phyloP scores from a whole-genome alignment of 257 asterid genomes.

The Primulina eburnea region DNA sequence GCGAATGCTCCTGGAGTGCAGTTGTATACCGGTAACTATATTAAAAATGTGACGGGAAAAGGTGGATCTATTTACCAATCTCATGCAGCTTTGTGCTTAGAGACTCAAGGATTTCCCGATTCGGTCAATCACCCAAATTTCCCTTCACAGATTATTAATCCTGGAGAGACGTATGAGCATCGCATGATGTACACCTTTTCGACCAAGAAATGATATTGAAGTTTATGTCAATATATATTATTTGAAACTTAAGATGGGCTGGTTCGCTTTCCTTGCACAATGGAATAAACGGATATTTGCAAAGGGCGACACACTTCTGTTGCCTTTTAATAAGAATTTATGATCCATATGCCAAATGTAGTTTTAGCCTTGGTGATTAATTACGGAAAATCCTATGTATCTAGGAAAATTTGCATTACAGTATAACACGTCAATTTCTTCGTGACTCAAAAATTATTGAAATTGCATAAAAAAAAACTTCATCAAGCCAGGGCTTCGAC shows the following conservation, averaged over 20 bases:
- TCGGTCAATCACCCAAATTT: slow-evolving; percentile 74
- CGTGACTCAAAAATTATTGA: no score
- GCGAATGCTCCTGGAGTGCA: slow-evolving; percentile 65
- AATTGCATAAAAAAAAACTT: no score
- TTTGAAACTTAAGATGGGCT: neutral
- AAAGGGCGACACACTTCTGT: neutral
- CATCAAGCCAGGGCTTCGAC: no score
- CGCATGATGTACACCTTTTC: slow-evolving; percentile 48
- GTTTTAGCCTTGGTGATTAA: no score
- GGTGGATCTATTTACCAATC: slow-evolving; percentile 47
- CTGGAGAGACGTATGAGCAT: slow-evolving; percentile 52
- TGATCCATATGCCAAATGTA: neutral
- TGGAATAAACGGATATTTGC: neutral
- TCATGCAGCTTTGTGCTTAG: slow-evolving; percentile 71
- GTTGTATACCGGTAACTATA: slow-evolving; percentile 54
- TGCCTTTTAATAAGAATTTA: neutral
- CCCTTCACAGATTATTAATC: slow-evolving; percentile 57
- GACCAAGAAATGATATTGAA: slow-evolving; percentile 21
- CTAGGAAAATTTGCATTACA: no score
- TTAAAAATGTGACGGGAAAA: slow-evolving; percentile 51
- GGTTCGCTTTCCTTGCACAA: neutral
- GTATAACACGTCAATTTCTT: no score
- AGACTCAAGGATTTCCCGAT: slow-evolving; percentile 90
- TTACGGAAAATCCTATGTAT: no score
- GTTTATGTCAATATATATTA: neutral